Evolutionary conservation across 495 filamentous ascomycete genomes (phyloP).

Genomic region (Penicillium bialowiezense): DNA sequence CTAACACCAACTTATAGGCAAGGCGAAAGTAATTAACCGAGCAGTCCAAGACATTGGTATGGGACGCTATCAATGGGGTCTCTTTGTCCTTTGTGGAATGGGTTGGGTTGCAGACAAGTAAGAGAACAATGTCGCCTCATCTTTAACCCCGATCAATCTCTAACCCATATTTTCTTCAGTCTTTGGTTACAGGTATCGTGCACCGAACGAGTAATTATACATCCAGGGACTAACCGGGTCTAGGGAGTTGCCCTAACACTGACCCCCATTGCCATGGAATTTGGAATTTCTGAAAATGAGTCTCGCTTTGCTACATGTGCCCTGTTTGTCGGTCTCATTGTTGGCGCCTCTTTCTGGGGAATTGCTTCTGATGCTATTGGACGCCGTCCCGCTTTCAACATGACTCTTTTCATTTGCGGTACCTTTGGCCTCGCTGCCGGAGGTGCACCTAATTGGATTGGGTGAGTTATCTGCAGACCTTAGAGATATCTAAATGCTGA

Average conservation of each 20-base stretch:
- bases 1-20: constrained; percentile 18
- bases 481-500: not conserved
- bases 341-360: constrained; percentile 53
- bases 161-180: constrained; percentile 20
- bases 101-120: constrained; percentile 66
- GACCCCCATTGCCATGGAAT: constrained; percentile 39
- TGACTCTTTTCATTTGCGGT: constrained; percentile 46
- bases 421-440: constrained; percentile 47
- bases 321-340: constrained; percentile 43
- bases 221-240: constrained; percentile 6
- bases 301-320: constrained; percentile 48
- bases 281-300: constrained; percentile 38
- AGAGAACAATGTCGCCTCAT: constrained; percentile 6
- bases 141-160: not conserved
- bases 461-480: constrained; percentile 9
- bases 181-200: constrained; percentile 38
- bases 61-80: constrained; percentile 78
- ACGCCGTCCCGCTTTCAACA: constrained; percentile 51
- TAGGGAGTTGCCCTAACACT: constrained; percentile 49
- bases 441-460: constrained; percentile 43
- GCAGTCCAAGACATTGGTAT: constrained; percentile 67
- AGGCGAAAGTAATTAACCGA: constrained; percentile 26
- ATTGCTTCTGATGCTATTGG: constrained; percentile 47
- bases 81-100: constrained; percentile 75
- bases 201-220: not conserved